Conservation (phyloP, 1,139 yeast species). For the Debaryomycetaceae sp. region DNA sequence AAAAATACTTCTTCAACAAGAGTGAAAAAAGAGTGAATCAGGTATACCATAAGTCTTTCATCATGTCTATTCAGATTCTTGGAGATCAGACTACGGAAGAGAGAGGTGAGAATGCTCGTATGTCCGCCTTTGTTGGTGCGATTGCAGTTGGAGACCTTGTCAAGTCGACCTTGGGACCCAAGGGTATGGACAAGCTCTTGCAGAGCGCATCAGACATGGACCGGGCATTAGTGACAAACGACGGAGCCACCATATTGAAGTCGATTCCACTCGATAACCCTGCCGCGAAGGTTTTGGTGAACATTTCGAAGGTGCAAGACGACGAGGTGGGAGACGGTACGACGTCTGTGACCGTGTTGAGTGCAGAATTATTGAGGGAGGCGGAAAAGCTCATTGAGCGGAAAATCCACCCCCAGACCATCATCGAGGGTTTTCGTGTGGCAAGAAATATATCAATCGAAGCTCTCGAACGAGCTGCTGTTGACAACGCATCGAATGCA, state of each 20-base stretch:
- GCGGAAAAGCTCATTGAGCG: constrained; percentile 92
- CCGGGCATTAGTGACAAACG: constrained; percentile 82
- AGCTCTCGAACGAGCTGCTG: constrained; percentile 76
- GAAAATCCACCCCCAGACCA: constrained; percentile 96
- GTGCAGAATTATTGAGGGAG: constrained; percentile 89
- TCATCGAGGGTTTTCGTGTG: constrained; percentile 90
- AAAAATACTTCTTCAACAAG: neutral
- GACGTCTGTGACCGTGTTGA: constrained; percentile 92
- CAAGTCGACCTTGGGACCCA: constrained; percentile 94
- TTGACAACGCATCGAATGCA: constrained; percentile 63
- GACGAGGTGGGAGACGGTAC: constrained; percentile 99
- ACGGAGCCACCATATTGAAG: constrained; percentile 95
- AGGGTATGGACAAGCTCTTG: constrained; percentile 95
- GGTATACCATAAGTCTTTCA: neutral
- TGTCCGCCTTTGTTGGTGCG: constrained; percentile 97
- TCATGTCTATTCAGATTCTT: constrained; percentile 82
- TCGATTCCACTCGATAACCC: constrained; percentile 96
- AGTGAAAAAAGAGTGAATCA: neutral
- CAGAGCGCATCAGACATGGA: constrained; percentile 80
- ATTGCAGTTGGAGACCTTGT: constrained; percentile 98
- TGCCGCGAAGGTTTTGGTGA: constrained; percentile 95
- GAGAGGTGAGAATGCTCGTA: constrained; percentile 95
- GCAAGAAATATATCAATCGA: constrained; percentile 79
- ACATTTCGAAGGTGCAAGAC: constrained; percentile 95
- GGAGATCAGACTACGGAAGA: constrained; percentile 98